Conservation (phyloP, 768 basidiomycete species). For the Boletus subcaerulescens region DNA sequence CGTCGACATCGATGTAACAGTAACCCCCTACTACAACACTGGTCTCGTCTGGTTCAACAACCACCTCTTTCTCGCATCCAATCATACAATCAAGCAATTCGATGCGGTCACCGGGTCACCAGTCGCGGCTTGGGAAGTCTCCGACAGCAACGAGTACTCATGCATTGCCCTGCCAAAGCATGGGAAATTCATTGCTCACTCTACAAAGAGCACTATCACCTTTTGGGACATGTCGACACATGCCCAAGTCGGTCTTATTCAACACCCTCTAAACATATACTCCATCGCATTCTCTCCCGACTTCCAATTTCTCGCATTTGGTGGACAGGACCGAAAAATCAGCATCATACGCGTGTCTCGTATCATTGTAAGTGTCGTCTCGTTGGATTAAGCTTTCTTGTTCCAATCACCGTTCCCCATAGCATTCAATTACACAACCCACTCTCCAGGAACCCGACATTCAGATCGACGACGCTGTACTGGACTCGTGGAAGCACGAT, state of each 20-base stretch:
- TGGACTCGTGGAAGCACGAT: background rate
- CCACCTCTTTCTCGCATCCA: too few species aligned
- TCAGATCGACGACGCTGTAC: background rate
- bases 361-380: background rate
- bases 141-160: background rate
- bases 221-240: background rate
- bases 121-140: too few species aligned
- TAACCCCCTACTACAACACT: too few species aligned
- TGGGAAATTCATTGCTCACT: background rate
- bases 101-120: too few species aligned
- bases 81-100: too few species aligned
- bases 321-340: background rate
- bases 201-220: background rate
- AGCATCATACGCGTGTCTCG: background rate
- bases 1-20: too few species aligned
- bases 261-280: background rate
- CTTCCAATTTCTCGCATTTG: background rate
- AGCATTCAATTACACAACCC: background rate
- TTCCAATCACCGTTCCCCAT: background rate
- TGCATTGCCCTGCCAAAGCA: background rate
- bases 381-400: too few species aligned
- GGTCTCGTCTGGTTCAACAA: too few species aligned
- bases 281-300: background rate
- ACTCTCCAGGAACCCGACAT: background rate
- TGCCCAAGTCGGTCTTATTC: background rate